Evolutionary conservation across 2,329 filamentous ascomycete genomes (phyloP).

Genomic region (Ceratocystis papillata): DNA sequence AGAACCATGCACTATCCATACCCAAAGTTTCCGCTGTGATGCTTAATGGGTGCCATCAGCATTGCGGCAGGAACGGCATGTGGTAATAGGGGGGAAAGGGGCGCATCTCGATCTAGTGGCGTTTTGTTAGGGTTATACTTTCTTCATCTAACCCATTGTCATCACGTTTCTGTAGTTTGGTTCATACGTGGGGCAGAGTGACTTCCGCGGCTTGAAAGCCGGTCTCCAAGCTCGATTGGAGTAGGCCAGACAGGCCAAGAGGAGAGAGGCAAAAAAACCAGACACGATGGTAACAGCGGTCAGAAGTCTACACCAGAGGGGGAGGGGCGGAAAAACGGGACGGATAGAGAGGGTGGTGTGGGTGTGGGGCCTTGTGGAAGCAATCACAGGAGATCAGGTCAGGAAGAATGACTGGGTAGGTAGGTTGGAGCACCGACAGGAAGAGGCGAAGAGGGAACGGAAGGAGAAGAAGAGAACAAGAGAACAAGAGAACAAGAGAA

Average conservation of each 20-base stretch:
- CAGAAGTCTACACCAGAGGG: no score
- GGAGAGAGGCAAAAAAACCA: no score
- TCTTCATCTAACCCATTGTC: not conserved
- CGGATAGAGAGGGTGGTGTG: no score
- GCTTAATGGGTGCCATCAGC: not conserved
- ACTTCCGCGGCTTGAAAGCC: no score
- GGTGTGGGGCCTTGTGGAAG: no score
- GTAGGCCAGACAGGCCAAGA: no score
- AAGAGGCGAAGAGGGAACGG: not conserved
- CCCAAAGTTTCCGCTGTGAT: not conserved
- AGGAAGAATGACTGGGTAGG: not conserved
- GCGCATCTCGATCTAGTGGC: not conserved
- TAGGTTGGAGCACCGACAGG: not conserved
- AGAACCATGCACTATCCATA: not conserved
- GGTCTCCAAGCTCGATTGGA: no score
- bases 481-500: not conserved
- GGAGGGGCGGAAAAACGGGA: no score
- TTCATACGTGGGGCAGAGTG: no score
- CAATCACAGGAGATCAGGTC: not conserved
- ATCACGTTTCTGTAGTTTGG: no score
- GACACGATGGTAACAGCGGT: no score
- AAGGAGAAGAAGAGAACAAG: not conserved
- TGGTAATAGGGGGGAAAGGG: not conserved
- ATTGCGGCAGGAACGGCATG: not conserved
- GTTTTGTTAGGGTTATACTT: not conserved